Base-by-base conservation (phyloP, 345 rosid genomes). In the Kandelia obovata region DNA sequence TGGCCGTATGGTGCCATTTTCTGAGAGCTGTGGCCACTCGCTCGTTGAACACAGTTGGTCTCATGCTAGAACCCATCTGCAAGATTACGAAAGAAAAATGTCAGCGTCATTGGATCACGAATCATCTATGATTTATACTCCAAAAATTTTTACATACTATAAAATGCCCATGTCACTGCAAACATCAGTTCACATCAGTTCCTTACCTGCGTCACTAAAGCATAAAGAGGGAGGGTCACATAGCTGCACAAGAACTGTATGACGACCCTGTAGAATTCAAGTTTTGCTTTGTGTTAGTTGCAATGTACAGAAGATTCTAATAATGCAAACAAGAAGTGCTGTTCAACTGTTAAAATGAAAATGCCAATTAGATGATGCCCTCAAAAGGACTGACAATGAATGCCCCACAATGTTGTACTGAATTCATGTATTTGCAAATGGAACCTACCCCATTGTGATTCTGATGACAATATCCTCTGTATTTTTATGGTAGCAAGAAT, bases 191-290 rank as follows among this genome's bases (percentile, higher is more conserved):
- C 10, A 43, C 17, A 43, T 56, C 59, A 20, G 31, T 25, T 56
- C 10, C 59, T 56, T 16, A 56, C 59, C 30, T 56, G 99, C 15
- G 97, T 95, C 58, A 95, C 99, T 31, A 95, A 73, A 43, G 99
- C 99, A 71, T 95, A 92, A n/a, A 95, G 90, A 62, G 99, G 98
- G 69, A 95, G 86, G 26, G 97, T 92, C 75, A 95, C 90, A 61
- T 95, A 95, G 70, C 99, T 95, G 87, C 99, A 95, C 27, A 92
- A 43, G 60, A 95, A 72, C 75, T 92, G 98, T 73, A 86, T 83
- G 51, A 87, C 6, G 55, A 90, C 83, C 91, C 98, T 95, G 88
- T 21, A 78, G 73, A 34, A 62, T 20, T 31, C 53, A 10, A 21
- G 13, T 56, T 56, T 25, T 56, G 19, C 49, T 13, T 13, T 43